Conservation (phyloP, 116 monocot genomes). For the Papilionanthe hybrid region DNA sequence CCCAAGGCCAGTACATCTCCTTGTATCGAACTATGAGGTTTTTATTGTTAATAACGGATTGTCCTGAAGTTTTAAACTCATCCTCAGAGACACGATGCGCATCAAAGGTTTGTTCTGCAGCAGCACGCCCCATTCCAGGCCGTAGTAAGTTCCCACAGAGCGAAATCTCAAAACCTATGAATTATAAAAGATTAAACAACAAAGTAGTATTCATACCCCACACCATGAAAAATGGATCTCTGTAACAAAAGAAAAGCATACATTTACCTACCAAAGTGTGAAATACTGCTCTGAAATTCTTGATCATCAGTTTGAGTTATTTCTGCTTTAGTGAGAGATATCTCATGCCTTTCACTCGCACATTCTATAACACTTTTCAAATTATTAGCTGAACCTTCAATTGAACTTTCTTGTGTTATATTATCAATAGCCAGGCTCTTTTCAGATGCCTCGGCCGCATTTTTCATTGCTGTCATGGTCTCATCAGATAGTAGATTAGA, state of each 20-base stretch:
- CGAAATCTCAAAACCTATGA: conserved; percentile 76
- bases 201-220: conserved; percentile 3
- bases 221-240: neutral
- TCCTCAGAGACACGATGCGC: conserved; percentile 56
- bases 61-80: conserved; percentile 54
- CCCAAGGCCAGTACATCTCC: conserved; percentile 59
- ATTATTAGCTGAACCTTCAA: conserved; percentile 3
- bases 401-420: neutral
- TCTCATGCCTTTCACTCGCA: conserved; percentile 11
- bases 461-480: conserved; percentile 7
- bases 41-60: conserved; percentile 57
- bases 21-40: conserved; percentile 73
- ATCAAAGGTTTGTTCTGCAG: conserved; percentile 71
- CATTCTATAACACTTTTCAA: conserved; percentile 16
- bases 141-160: conserved; percentile 70
- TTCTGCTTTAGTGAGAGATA: conserved; percentile 34
- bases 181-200: conserved; percentile 8
- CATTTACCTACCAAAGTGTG: conserved; percentile 45
- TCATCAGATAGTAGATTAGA: conserved; percentile 6
- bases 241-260: neutral
- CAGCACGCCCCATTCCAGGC: conserved; percentile 56
- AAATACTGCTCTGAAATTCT: conserved; percentile 11
- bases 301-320: conserved; percentile 13
- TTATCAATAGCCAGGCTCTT: conserved; percentile 8
- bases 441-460: conserved; percentile 12